These are phyloP conservation scores for Cordyceps fumosorosea DNA, from an alignment of 2,329 filamentous ascomycete species.

Conservation along the genomic window DNA sequence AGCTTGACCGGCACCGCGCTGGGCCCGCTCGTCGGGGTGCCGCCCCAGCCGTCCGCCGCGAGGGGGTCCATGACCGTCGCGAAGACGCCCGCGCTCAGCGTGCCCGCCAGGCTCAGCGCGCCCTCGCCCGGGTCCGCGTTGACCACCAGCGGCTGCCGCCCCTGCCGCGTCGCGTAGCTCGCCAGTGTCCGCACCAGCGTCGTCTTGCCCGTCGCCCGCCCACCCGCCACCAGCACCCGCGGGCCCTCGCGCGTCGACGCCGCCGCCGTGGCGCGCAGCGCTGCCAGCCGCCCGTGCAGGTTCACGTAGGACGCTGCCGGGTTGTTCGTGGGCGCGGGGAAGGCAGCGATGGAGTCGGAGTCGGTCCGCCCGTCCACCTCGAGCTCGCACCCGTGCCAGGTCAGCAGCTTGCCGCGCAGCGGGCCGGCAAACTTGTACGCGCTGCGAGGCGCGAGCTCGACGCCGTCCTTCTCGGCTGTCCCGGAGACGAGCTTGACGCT, in stretches of 20 bases:
- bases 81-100: slow-evolving; percentile 79
- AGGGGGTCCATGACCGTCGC: slow-evolving; percentile 78
- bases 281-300: slow-evolving; percentile 79
- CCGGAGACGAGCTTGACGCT: slow-evolving; percentile 63
- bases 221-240: slow-evolving; percentile 76
- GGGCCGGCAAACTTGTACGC: slow-evolving; percentile 70
- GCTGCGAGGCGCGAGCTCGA: slow-evolving; percentile 77
- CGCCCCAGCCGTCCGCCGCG: slow-evolving; percentile 78
- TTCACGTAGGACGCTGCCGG: slow-evolving; percentile 77
- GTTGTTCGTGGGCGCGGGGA: slow-evolving; percentile 65
- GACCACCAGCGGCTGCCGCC: slow-evolving; percentile 70
- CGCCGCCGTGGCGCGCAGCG: slow-evolving; percentile 57
- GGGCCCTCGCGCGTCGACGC: slow-evolving; percentile 51
- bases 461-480: slow-evolving; percentile 88
- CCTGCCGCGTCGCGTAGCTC: slow-evolving; percentile 69
- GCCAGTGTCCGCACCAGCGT: slow-evolving; percentile 70
- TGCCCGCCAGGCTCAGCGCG: slow-evolving; percentile 70
- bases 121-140: slow-evolving; percentile 81
- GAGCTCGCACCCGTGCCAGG: slow-evolving; percentile 83
- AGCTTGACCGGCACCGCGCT: slow-evolving; percentile 85
- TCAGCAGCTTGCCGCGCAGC: slow-evolving; percentile 80
- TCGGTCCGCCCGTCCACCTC: slow-evolving; percentile 62
- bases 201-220: slow-evolving; percentile 75
- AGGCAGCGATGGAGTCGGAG: slow-evolving; percentile 52
- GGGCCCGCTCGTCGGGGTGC: slow-evolving; percentile 83